Base-by-base conservation (phyloP, 352 stramenopile genomes). In the Globisporangium heterothallicum region DNA sequence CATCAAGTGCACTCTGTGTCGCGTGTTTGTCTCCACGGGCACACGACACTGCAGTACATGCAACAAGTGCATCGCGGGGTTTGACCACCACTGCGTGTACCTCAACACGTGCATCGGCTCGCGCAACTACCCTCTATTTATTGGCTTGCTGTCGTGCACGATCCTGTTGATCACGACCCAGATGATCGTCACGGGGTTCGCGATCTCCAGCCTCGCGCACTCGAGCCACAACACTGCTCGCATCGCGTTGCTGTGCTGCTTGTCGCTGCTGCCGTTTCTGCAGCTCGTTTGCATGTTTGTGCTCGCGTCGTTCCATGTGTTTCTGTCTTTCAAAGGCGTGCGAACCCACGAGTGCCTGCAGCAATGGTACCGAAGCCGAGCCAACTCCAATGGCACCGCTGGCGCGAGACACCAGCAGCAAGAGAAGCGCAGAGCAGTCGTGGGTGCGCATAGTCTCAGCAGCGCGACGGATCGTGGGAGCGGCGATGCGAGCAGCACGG, bases 1-100 rank as follows among this genome's bases (percentile, higher is more conserved):
- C 46, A 42, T 74, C 19, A 59, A 54, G 34, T 81, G 70, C 14
- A 52, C 51, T 14, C 47, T 66, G 7, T 91, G 79, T 52, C 42
- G 68, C 21, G 70, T 69, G 29, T 71, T 54, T 16, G 75, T 85
- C 16, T 61, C 43, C 12, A 48, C 21, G 4, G 55, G 65, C 34
- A 88, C 74, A 25, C 74, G 64, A 55, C 92, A 98, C 64, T 98
- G 92, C 69, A 74, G 83, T 58, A 86, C 87, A 49, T 98, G 94
- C 64, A 84, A 96, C 65, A 98, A 98, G 68, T 98, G 94, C 71
- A 78, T 98, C 29, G 66, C 69, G 14, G 78, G 83, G 45, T 98
- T 98, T 65, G 92, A 98, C 70, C 92, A 98, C 76, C 94, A 98
- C 72, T 98, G 94, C 67, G 78, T 85, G 42, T 96, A 90, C 85